A percentile compares a stretch with the other conserved stretches of the same genome.
phyloP scores from a whole-genome alignment of 768 basidiomycete species.

The Lactarius trivialis region DNA sequence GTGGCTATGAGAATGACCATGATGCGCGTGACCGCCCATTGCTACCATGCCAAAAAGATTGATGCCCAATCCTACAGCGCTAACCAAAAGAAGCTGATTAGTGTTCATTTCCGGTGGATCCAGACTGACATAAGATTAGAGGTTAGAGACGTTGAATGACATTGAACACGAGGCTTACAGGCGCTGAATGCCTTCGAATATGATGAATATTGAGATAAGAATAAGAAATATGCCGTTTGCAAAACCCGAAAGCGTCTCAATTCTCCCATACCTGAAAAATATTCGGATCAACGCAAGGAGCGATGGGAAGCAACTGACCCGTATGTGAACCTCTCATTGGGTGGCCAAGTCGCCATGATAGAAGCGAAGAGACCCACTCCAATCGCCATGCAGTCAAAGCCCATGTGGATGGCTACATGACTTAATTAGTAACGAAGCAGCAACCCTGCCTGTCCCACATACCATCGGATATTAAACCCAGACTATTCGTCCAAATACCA shows the following conservation, averaged over 20 bases:
- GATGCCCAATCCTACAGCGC: slow-evolving; percentile 81
- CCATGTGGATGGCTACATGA: slow-evolving; percentile 91
- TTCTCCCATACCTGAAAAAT: slow-evolving; percentile 74
- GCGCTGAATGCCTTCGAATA: slow-evolving; percentile 95
- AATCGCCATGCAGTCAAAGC: slow-evolving; percentile 97
- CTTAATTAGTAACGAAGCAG: neutral
- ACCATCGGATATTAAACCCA: slow-evolving; percentile 98
- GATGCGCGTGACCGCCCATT: slow-evolving; percentile 92
- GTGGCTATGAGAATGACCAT: slow-evolving; percentile 50
- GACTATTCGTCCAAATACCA: slow-evolving; percentile 94
- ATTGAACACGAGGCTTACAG: slow-evolving; percentile 43
- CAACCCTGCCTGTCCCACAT: neutral
- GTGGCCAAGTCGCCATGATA: slow-evolving; percentile 97
- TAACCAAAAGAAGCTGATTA: slow-evolving; percentile 83
- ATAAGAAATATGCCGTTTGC: slow-evolving; percentile 95
- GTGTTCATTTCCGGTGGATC: slow-evolving; percentile 99
- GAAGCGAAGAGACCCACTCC: slow-evolving; percentile 92
- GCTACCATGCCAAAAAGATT: slow-evolving; percentile 99
- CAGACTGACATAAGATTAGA: slow-evolving; percentile 40
- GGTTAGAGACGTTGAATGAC: neutral
- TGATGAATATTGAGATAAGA: slow-evolving; percentile 93
- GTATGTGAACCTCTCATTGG: slow-evolving; percentile 91
- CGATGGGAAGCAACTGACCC: slow-evolving; percentile 46
- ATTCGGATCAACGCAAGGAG: slow-evolving; percentile 3
- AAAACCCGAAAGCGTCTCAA: slow-evolving; percentile 96